Conservation (phyloP, 139 green algal species). For the Auxenochlorella pyrenoidosa region DNA sequence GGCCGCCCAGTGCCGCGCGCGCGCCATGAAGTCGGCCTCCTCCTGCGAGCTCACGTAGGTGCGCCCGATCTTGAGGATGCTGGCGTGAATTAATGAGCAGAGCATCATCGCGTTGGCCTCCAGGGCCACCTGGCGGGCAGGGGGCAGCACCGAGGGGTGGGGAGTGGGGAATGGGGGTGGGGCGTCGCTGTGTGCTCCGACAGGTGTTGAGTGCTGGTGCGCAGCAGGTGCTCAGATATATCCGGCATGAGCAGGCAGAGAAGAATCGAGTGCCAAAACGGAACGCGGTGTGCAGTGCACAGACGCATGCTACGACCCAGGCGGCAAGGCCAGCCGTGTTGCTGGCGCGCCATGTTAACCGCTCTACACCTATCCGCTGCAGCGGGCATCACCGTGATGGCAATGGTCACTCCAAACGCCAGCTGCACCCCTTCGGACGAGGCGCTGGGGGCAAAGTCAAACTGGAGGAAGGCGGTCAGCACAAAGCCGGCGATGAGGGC, state of each 20-base stretch:
- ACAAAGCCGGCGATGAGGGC: constrained; percentile 26
- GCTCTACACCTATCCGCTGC: no score
- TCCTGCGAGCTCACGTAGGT: constrained; percentile 20
- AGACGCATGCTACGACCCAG: no score
- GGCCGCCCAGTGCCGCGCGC: constrained; percentile 7
- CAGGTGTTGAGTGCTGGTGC: no score
- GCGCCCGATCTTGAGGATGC: constrained; percentile 20
- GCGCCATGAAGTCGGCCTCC: constrained; percentile 29
- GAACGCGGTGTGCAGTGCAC: no score
- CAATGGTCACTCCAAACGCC: constrained; percentile 22
- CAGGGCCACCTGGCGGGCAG: not conserved
- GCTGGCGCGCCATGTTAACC: no score
- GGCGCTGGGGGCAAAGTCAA: not conserved
- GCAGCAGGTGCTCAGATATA: no score
- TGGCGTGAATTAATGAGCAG: constrained; percentile 18
- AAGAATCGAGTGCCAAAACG: no score
- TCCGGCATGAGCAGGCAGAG: no score
- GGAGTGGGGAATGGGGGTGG: not conserved
- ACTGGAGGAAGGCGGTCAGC: constrained; percentile 12
- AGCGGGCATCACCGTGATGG: not conserved
- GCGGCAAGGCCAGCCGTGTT: no score
- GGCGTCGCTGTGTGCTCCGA: no score
- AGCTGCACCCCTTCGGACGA: constrained; percentile 16
- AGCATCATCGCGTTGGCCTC: constrained; percentile 22
- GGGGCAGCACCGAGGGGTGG: not conserved